Conservation (phyloP, 1,284 basidiomycete genomes). For the Flammula alnicola region DNA sequence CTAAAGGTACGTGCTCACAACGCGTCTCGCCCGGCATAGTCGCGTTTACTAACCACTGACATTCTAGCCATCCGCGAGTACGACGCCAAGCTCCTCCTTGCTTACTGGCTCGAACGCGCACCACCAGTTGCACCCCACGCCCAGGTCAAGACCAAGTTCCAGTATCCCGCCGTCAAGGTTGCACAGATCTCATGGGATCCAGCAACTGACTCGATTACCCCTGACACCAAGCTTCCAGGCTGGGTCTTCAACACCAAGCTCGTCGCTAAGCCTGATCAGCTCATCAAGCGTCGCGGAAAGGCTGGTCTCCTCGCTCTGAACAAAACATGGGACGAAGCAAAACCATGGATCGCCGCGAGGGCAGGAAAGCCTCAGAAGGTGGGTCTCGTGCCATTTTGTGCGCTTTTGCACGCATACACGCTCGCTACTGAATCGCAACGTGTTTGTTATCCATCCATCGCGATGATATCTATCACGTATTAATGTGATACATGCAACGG, state of each 20-base stretch:
- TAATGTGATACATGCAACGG: not conserved
- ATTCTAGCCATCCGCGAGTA: slow-evolving; percentile 95
- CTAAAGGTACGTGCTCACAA: slow-evolving; percentile 47
- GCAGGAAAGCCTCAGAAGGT: slow-evolving; percentile 96
- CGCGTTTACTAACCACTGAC: slow-evolving; percentile 19
- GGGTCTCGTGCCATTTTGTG: slow-evolving; percentile 29
- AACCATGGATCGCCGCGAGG: slow-evolving; percentile 85
- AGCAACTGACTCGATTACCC: slow-evolving; percentile 79
- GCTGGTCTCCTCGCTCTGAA: slow-evolving; percentile 94
- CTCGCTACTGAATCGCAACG: slow-evolving; percentile 14
- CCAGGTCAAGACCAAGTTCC: slow-evolving; percentile 62
- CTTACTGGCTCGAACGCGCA: slow-evolving; percentile 92
- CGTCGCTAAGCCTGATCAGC: slow-evolving; percentile 95
- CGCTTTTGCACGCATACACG: slow-evolving; percentile 15
- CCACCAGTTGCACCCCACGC: slow-evolving; percentile 58
- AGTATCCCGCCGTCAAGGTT: slow-evolving; percentile 71
- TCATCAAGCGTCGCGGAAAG: slow-evolving; percentile 99
- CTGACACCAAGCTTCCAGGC: slow-evolving; percentile 51
- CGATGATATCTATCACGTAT: slow-evolving; percentile 11
- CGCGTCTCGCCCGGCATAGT: slow-evolving; percentile 3
- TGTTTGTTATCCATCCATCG: slow-evolving; percentile 24
- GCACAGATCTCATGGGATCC: slow-evolving; percentile 91
- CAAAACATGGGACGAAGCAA: slow-evolving; percentile 89
- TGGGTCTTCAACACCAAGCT: slow-evolving; percentile 89
- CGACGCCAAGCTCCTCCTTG: slow-evolving; percentile 92